Percentiles rank a stretch among this genome's conserved stretches.
Evolutionary conservation across 441 rosid species (phyloP).

Genomic region (Mallotus repandus): DNA sequence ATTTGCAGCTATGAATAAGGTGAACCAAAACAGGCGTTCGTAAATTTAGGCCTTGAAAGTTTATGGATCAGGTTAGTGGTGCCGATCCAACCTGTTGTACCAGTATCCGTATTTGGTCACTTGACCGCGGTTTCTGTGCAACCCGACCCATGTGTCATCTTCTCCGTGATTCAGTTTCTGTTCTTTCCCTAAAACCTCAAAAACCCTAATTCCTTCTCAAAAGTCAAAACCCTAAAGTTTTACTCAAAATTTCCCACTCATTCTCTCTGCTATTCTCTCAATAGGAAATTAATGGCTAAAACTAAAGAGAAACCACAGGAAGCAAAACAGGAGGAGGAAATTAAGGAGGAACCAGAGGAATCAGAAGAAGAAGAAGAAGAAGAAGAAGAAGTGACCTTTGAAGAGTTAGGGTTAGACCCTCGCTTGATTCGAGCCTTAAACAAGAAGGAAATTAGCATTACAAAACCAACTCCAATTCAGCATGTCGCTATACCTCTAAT

Average conservation of each 20-base stretch:
- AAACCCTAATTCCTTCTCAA: constrained; percentile 21
- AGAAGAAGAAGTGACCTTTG: constrained; percentile 48
- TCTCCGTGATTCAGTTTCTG: neutral
- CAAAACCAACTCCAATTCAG: constrained; percentile 79
- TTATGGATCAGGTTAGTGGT: too few species aligned
- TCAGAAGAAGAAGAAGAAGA: constrained; percentile 16
- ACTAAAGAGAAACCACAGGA: constrained; percentile 8
- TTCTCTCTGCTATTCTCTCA: neutral
- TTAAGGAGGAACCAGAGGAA: constrained; percentile 14
- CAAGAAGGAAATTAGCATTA: constrained; percentile 52
- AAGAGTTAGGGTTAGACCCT: constrained; percentile 57
- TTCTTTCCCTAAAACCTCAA: neutral
- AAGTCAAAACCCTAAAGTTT: neutral
- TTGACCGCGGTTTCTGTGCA: neutral
- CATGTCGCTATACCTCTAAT: constrained; percentile 69
- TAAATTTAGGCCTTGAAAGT: too few species aligned
- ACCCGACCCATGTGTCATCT: constrained; percentile 1
- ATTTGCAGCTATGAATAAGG: too few species aligned
- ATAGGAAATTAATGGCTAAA: constrained; percentile 16
- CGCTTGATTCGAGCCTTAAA: constrained; percentile 65
- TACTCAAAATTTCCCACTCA: too few species aligned
- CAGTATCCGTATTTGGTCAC: too few species aligned
- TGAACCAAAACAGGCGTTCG: too few species aligned
- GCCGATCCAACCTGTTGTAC: too few species aligned
- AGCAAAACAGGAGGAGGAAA: neutral